Evolutionary conservation across 1,139 yeast genomes (phyloP), one percentile per base, ranked within the genome.

Genomic region (Diutina mesorugosa): DNA sequence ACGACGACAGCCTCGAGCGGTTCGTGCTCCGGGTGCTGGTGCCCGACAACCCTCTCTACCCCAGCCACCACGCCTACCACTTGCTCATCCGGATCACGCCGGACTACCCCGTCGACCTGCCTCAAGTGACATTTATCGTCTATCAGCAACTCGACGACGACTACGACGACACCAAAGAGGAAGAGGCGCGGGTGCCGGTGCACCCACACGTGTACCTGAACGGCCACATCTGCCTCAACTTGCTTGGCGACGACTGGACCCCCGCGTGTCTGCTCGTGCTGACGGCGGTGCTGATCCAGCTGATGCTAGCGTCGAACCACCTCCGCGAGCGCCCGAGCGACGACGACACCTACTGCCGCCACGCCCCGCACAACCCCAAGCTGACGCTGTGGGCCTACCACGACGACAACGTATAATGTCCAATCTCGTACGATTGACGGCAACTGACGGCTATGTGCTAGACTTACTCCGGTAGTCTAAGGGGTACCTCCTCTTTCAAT

Each of bases 191-290:
- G 26, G 26, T 21, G 3, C 26, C 26, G 26, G 26, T 21, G 26
- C 12, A 86, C 64, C 91, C 91, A 0, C 91, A 86, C 64, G 74
- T 86, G 2, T 86, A 86, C 64, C 77, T 85, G 48, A 85, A 85
- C 63, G 93, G 91, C 0, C 90, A 85, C 63, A 85, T 85, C 16
- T 86, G 93, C 65, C 70, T 84, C 32, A 81, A 83, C 64, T 65
- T 81, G 6, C 68, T 86, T 35, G 90, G 87, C 1, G 77, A 79
- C 7, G 87, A 80, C 54, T 86, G 93, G 93, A 77, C 89, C 0
- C 91, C 91, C 0, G 84, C 85, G 0, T 85, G 85, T 59, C 75
- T 83, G 1, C 72, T 85, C 3, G 76, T 76, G 54, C 72, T 83
- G 6, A 72, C 84, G 0, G 67, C 82, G 28, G 61, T 86, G 26